These are phyloP conservation scores for Aspergillus campestris DNA, from an alignment of 495 filamentous ascomycete genomes.

Conservation along the genomic window DNA sequence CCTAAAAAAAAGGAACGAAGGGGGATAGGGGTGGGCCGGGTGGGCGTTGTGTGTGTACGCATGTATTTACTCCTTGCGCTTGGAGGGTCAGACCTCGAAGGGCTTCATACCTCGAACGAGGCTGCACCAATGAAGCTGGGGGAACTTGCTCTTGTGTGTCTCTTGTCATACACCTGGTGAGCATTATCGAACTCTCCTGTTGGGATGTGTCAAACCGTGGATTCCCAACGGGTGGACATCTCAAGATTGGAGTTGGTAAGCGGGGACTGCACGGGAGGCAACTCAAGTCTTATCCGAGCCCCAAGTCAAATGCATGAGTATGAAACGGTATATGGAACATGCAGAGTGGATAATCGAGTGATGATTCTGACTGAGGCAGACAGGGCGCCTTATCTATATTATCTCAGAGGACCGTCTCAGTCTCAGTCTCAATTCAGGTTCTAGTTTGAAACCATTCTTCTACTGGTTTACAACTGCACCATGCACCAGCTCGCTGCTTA, in stretches of 20 bases:
- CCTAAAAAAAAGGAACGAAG: too few species aligned
- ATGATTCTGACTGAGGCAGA: too few species aligned
- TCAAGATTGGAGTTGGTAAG: background rate
- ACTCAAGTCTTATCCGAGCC: slow-evolving; percentile 26
- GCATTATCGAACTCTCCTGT: slow-evolving; percentile 42
- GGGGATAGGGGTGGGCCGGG: background rate
- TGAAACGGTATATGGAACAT: slow-evolving; percentile 10
- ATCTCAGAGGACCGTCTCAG: too few species aligned
- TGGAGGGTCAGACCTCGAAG: slow-evolving; percentile 50
- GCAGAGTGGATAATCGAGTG: too few species aligned
- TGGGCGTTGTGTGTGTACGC: too few species aligned
- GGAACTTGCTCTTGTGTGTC: slow-evolving; percentile 53
- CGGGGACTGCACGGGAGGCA: too few species aligned
- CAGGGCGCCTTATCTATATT: too few species aligned
- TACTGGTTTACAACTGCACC: too few species aligned
- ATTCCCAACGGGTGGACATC: slow-evolving; percentile 1
- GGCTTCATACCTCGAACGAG: slow-evolving; percentile 72
- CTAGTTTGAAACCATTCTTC: too few species aligned
- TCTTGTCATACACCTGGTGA: slow-evolving; percentile 52
- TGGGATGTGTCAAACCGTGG: background rate
- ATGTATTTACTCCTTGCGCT: slow-evolving; percentile 58
- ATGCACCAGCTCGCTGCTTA: too few species aligned
- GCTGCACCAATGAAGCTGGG: slow-evolving; percentile 69
- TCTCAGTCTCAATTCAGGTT: too few species aligned
- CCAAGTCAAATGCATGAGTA: slow-evolving; percentile 18